A percentile compares a stretch with the other conserved stretches of the same genome.
Conservation (phyloP, 2,329 filamentous ascomycete genomes). For the Fusarium penzigii region DNA sequence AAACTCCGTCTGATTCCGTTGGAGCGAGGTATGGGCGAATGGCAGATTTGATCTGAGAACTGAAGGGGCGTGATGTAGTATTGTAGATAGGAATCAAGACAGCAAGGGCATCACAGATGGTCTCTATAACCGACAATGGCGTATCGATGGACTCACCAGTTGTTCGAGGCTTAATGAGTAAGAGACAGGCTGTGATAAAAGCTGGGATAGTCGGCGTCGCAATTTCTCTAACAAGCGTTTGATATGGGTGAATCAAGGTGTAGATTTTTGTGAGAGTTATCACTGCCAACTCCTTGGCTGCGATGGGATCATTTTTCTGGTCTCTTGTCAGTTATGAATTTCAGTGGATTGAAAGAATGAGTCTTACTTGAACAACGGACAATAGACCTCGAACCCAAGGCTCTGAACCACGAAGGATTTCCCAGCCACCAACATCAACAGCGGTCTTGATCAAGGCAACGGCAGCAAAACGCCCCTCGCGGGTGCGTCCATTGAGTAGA, state of each 20-base stretch:
- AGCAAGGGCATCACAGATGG: constrained; percentile 70
- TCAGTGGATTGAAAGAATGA: background rate
- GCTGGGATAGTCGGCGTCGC: constrained; percentile 77
- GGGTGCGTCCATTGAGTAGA: constrained; percentile 73
- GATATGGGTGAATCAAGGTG: constrained; percentile 76
- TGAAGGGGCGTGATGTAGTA: constrained; percentile 78
- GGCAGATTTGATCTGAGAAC: constrained; percentile 65
- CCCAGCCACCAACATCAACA: constrained; percentile 82
- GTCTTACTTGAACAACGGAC: constrained; percentile 67
- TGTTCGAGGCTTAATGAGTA: constrained; percentile 56
- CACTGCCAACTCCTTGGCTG: constrained; percentile 75
- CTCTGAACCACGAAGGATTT: constrained; percentile 71
- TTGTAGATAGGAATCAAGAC: constrained; percentile 78
- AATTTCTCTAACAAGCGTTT: constrained; percentile 82
- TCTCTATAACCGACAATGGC: constrained; percentile 58
- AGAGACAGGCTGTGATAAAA: constrained; percentile 73
- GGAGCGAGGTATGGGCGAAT: constrained; percentile 63
- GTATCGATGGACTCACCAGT: constrained; percentile 27
- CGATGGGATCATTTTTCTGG: constrained; percentile 74
- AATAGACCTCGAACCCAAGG: constrained; percentile 79
- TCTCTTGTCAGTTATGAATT: constrained; percentile 18
- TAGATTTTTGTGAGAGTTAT: constrained; percentile 83
- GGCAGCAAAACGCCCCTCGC: constrained; percentile 75
- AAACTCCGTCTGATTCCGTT: constrained; percentile 53
- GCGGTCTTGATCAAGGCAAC: constrained; percentile 77